These are phyloP conservation scores for Paulownia fortunei DNA, from an alignment of 257 asterid species.

Conservation along the genomic window DNA sequence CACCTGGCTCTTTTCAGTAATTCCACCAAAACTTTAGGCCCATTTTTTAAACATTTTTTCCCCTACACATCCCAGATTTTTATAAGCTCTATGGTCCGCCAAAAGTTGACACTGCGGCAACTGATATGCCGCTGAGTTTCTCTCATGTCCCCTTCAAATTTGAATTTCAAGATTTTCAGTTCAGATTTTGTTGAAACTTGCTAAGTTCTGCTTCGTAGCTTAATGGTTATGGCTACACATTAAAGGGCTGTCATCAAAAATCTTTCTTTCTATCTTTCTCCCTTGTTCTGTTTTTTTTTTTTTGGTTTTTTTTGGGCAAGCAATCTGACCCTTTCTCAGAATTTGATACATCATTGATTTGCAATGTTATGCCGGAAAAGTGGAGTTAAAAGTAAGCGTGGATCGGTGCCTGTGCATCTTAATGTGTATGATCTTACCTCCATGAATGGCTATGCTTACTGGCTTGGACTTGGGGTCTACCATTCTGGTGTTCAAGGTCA, in stretches of 20 bases:
- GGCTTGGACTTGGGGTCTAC: conserved; percentile 89
- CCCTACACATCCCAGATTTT: conserved; percentile 21
- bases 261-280: not conserved
- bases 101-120: conserved; percentile 21
- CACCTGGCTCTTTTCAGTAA: conserved; percentile 23
- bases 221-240: not conserved
- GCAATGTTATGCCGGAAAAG: conserved; percentile 74
- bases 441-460: conserved; percentile 80
- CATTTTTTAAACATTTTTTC: not conserved
- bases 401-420: conserved; percentile 71
- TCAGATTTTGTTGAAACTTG: not conserved
- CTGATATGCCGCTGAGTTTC: conserved; percentile 7
- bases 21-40: conserved; percentile 30
- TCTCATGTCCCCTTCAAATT: conserved; percentile 14
- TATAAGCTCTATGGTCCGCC: conserved; percentile 14
- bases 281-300: not conserved
- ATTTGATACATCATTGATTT: not conserved
- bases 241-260: conserved; percentile 7
- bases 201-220: not conserved
- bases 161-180: conserved; percentile 22
- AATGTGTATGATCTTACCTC: conserved; percentile 83
- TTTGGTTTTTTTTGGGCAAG: not conserved
- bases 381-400: conserved; percentile 44
- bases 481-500: conserved; percentile 92
- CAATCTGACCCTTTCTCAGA: not conserved